Evolutionary conservation across 371 early-diverging fungal species (phyloP).

Genomic region (Mucor indicus): DNA sequence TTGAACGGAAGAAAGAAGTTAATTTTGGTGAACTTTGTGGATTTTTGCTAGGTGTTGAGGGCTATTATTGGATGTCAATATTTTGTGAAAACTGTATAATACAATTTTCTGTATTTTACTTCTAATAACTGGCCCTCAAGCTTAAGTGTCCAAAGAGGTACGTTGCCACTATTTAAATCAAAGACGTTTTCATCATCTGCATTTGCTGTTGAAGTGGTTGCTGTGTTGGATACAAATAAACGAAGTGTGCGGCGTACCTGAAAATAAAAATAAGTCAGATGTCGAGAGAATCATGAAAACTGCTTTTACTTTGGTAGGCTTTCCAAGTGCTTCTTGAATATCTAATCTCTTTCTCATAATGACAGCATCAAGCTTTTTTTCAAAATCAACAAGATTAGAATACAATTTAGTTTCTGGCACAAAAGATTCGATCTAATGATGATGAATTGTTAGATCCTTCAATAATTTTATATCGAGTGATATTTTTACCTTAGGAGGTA

Average conservation of each 20-base stretch:
- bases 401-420: conserved; percentile 92
- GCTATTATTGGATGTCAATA: too few relatives aligned
- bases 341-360: conserved; percentile 89
- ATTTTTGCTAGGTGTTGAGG: conserved; percentile 50
- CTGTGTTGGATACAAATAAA: conserved; percentile 85
- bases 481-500: conserved; percentile 50
- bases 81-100: too few relatives aligned
- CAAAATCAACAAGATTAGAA: conserved; percentile 79
- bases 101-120: too few relatives aligned
- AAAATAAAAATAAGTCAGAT: conserved; percentile 1
- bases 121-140: conserved; percentile 89
- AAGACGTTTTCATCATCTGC: conserved; percentile 46
- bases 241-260: conserved; percentile 82
- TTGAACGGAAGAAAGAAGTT: conserved; percentile 76
- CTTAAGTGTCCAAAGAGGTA: conserved; percentile 90
- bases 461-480: neutral
- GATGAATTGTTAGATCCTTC: neutral
- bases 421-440: conserved; percentile 73
- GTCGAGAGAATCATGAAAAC: neutral
- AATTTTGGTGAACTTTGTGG: conserved; percentile 73
- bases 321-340: conserved; percentile 80
- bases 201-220: conserved; percentile 57
- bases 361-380: conserved; percentile 84
- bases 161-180: conserved; percentile 50
- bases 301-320: conserved; percentile 63